These are phyloP conservation scores for Trypanosomatidae sp. DNA, from an alignment of 208 protist species.

Conservation along the genomic window DNA sequence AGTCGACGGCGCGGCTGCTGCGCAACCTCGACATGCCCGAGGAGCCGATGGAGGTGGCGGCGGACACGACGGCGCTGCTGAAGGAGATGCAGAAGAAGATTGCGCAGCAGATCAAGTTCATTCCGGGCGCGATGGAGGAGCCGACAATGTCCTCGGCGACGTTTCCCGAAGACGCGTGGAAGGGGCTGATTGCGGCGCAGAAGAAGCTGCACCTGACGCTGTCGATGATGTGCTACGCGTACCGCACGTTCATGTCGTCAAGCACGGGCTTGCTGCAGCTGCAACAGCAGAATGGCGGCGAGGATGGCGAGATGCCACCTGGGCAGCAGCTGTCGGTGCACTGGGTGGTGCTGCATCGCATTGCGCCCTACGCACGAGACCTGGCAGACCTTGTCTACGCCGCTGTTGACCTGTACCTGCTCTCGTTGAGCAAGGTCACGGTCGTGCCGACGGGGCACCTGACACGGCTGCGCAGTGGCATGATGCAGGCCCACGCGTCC, in stretches of 20 bases:
- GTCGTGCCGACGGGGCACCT: conserved; percentile 66
- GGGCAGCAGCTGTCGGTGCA: conserved; percentile 80
- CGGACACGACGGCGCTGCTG: conserved; percentile 40
- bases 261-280: too few relatives aligned
- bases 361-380: conserved; percentile 61
- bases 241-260: conserved; percentile 78
- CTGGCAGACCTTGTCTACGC: conserved; percentile 77
- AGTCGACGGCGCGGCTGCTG: conserved; percentile 58
- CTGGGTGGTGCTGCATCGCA: conserved; percentile 84
- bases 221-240: conserved; percentile 82
- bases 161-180: conserved; percentile 65
- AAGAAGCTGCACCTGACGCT: conserved; percentile 48
- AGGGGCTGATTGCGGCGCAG: conserved; percentile 54
- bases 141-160: conserved; percentile 67
- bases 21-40: conserved; percentile 82
- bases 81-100: conserved; percentile 72
- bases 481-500: conserved; percentile 58
- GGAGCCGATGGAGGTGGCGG: conserved; percentile 51
- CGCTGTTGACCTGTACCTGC: conserved; percentile 63
- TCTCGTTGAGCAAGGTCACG: conserved; percentile 63
- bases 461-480: conserved; percentile 56
- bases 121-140: conserved; percentile 69
- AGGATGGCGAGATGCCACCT: conserved; percentile 13
- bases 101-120: conserved; percentile 28
- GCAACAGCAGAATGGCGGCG: too few relatives aligned